Base-by-base conservation (phyloP, 108 stramenopile species). In the Fragilariopsis cylindrus region DNA sequence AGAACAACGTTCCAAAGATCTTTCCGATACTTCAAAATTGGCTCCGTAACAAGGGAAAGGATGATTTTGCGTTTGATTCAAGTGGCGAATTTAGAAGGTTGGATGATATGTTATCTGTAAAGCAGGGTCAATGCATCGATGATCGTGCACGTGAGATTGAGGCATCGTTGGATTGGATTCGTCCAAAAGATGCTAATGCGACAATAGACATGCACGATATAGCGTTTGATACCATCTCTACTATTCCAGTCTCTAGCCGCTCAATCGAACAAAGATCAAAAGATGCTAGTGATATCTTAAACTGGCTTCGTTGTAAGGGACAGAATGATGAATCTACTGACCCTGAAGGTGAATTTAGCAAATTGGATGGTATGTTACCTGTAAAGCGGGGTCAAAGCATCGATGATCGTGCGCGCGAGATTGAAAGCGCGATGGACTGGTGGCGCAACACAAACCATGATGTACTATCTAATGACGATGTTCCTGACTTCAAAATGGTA, bases 91-190 rank as follows among this genome's bases (percentile, higher is more conserved):
- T 76, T 58, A 58, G 64, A 60, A 57, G 60, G 57, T 45, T 76
- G 7, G 75, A 76, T 18, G 47, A 68, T 18, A 12, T 76, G 42
- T 39, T 76, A 6, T 68, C 75, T 9, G 15, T 5, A 5, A 76
- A 76, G 68, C 47, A 60, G 6, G 18, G 18, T 15, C 75, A 76
- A 56, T 30, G n/a, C 8, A 54, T 57, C 41, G 73, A 82, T 46
- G 56, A 67, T 12, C 70, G 76, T 7, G 75, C 76, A 8, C 65
- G 66, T 60, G 73, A 78, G 5, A 78, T 82, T 50, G 77, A 78
- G 55, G 72, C 56, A 43, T 76, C 82, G 12, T 43, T 82, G 7
- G 71, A 78, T 58, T 82, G 82, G 82, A 52, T 82, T 60, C 57
- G 77, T 4, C 63, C 18, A 39, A 57, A 39, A 30, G 76, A 65